Conservation (phyloP, 441 rosid genomes). For the Mallotus repandus region DNA sequence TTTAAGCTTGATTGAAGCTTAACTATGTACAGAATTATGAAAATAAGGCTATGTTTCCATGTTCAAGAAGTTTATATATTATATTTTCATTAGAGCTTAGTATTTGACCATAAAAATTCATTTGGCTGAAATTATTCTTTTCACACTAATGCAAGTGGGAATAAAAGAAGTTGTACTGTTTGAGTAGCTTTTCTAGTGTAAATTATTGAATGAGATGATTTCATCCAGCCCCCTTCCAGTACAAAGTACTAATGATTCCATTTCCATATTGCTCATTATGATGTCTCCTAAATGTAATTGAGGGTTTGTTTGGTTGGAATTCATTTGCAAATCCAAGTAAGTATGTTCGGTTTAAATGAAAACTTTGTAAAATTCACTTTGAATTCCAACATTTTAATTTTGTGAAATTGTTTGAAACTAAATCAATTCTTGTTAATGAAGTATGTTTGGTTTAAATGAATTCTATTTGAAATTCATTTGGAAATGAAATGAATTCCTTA, state of each 20-base stretch:
- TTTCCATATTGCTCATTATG: not conserved
- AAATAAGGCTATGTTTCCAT: not conserved
- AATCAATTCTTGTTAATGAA: no score
- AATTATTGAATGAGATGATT: not conserved
- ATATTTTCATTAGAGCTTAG: not conserved
- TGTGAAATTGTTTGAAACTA: no score
- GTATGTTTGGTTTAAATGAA: no score
- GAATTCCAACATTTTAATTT: no score
- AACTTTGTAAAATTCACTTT: no score
- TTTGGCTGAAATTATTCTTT: not conserved
- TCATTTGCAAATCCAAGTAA: no score
- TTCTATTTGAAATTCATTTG: no score
- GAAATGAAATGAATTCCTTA: no score
- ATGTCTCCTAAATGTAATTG: not conserved
- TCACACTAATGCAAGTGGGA: not conserved
- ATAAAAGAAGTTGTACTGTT: not conserved
- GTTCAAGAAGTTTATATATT: not conserved
- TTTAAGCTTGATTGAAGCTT: constrained; percentile 5
- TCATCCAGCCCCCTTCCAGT: not conserved
- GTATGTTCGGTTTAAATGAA: no score
- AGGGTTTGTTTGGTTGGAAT: not conserved
- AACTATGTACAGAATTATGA: not conserved
- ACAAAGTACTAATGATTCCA: not conserved
- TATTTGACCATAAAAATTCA: not conserved
- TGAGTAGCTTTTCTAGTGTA: not conserved